Evolutionary conservation across 1,284 basidiomycete genomes (phyloP), one percentile per base, ranked within the genome.

Genomic region (Rhodotorula mucilaginosa): DNA sequence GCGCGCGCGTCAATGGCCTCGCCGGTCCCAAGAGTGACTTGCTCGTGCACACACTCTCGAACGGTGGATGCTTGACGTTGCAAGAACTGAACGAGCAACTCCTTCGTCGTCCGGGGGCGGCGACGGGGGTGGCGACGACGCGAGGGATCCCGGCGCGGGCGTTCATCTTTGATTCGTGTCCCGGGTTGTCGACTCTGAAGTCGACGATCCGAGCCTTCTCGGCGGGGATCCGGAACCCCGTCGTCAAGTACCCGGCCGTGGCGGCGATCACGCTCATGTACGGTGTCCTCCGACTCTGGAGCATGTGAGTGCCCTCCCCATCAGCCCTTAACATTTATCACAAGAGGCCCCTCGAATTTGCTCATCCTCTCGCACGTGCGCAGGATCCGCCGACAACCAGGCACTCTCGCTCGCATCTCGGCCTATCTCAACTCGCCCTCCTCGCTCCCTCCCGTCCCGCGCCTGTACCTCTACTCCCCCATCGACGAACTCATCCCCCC

Each of bases 111-210:
- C 26, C 26, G 26, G 26, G 26, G 26, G 26, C 54, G 19, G 48
- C 39, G 54, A 26, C 26, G 26, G 46, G 23, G 13, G 2, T 26
- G 34, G 31, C 46, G 6, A 21, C 57, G 34, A n/a, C 12, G 10
- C 18, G 23, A 18, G 34, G 58, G 2, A 18, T 75, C 2, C 65
- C 67, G 5, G 72, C 69, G 2, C 65, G 72, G 8, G 67, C 72
- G 3, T 8, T 76, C 54, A 44, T 76, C 12, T 70, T 74, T 29
- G 74, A 76, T 60, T 74, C 72, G 23, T 74, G 74, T 59, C 74
- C 74, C 1, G 74, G 74, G 16, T 44, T 59, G 10, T 44, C 58
- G 34, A 68, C 57, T 3, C 15, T 74, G 3, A 3, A n/a, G 5
- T 61, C 57, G 15, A 67, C 69, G 31, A 48, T 76, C 21, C 23